A percentile compares a stretch with the other conserved stretches of the same genome.
phyloP scores from a whole-genome alignment of 805 yeast genomes.

The Suhomyces tanzawaensis region DNA sequence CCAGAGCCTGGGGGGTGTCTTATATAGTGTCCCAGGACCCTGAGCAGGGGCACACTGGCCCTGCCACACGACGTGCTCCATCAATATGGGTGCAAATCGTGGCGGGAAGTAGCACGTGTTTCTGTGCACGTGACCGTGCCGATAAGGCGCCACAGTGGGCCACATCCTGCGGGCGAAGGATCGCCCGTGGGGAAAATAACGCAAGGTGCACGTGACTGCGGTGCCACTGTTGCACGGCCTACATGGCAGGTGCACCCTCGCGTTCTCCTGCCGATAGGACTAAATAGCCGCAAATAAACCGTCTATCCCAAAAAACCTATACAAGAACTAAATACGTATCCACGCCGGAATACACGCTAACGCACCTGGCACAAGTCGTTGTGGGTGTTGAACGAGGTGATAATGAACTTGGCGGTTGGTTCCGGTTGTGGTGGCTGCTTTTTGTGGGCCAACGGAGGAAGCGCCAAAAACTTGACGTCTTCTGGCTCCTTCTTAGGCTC shows the following conservation, averaged over 20 bases:
- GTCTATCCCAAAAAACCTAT: neutral
- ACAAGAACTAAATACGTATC: neutral
- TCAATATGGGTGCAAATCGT: too few relatives aligned
- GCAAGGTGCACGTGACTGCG: too few relatives aligned
- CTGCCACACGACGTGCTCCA: too few relatives aligned
- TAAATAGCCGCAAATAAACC: constrained; percentile 4
- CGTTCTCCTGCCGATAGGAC: constrained; percentile 1
- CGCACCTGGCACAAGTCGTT: constrained; percentile 25
- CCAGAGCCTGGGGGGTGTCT: neutral
- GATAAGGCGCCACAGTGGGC: too few relatives aligned
- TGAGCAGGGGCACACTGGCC: too few relatives aligned
- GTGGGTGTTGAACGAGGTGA: constrained; percentile 32
- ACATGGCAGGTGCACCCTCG: constrained; percentile 1
- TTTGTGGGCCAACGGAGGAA: constrained; percentile 14
- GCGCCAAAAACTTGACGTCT: constrained; percentile 17
- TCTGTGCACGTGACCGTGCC: too few relatives aligned
- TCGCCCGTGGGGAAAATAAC: too few relatives aligned
- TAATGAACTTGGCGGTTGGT: constrained; percentile 23
- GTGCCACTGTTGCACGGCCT: neutral
- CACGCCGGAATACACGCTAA: neutral
- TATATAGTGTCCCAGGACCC: too few relatives aligned
- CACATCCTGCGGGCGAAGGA: too few relatives aligned
- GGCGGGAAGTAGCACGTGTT: too few relatives aligned
- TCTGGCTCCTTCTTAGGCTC: constrained; percentile 15
- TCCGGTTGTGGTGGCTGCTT: neutral